These are phyloP conservation scores for Phytophthora pseudosyringae DNA, from an alignment of 352 stramenopile species.

Conservation along the genomic window DNA sequence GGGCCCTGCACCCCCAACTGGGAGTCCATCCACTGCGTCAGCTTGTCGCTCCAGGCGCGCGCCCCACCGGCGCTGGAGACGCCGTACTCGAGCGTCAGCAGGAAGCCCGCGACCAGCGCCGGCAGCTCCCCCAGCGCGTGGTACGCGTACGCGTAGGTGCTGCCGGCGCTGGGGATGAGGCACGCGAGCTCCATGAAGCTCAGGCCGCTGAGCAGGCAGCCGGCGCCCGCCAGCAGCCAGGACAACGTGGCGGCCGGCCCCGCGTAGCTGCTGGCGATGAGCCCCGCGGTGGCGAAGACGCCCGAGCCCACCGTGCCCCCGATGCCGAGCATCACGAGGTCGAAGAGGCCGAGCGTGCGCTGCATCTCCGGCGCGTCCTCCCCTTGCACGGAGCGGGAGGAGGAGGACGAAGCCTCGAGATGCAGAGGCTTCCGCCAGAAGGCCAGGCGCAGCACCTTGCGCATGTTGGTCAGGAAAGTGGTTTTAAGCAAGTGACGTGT, in stretches of 20 bases:
- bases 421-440: constrained; percentile 82
- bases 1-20: constrained; percentile 57
- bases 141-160: constrained; percentile 95
- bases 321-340: constrained; percentile 94
- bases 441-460: constrained; percentile 49
- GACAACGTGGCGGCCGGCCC: constrained; percentile 84
- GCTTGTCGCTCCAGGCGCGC: constrained; percentile 94
- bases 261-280: constrained; percentile 71
- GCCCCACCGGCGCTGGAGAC: constrained; percentile 91
- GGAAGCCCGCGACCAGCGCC: constrained; percentile 88
- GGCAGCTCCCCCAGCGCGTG: constrained; percentile 93
- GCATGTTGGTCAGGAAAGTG: constrained; percentile 8
- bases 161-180: constrained; percentile 89
- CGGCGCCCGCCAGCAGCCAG: constrained; percentile 84
- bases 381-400: constrained; percentile 14
- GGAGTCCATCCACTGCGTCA: constrained; percentile 79
- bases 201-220: constrained; percentile 81
- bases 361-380: constrained; percentile 11
- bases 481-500: constrained; percentile 6
- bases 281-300: constrained; percentile 89
- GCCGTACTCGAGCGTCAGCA: constrained; percentile 95
- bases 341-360: constrained; percentile 86
- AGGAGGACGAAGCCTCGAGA: constrained; percentile 33
- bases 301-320: constrained; percentile 94
- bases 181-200: constrained; percentile 93